These are phyloP conservation scores for Dictyostelium brefeldianum DNA, from an alignment of 78 protist genomes.

Conservation along the genomic window DNA sequence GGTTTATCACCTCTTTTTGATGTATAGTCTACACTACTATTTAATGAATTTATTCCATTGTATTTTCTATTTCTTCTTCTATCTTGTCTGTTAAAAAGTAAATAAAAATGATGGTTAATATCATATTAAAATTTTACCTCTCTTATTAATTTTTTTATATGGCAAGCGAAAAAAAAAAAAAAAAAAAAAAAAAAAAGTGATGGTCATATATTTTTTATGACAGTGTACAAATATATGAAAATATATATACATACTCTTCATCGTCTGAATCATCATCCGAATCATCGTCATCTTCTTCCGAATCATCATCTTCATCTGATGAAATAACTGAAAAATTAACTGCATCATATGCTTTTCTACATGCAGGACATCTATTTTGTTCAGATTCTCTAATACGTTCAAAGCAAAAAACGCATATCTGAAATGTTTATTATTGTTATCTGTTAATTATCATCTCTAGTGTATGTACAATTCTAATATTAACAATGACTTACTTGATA, in stretches of 20 bases:
- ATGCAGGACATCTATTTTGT: constrained; percentile 94
- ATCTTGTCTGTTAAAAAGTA: neutral
- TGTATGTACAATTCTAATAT: neutral
- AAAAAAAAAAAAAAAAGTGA: neutral
- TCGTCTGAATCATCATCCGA: neutral
- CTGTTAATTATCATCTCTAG: neutral
- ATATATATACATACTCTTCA: constrained; percentile 2
- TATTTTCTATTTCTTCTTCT: constrained; percentile 25
- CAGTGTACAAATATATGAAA: neutral
- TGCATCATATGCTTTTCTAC: constrained; percentile 86
- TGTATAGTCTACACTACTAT: neutral
- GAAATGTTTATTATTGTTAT: neutral
- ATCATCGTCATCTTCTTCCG: neutral
- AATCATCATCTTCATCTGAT: constrained; percentile 40
- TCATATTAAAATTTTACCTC: too few relatives aligned
- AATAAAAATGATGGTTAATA: neutral
- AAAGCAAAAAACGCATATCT: constrained; percentile 96
- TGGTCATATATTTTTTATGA: neutral
- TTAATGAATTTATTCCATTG: neutral
- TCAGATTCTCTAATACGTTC: constrained; percentile 89
- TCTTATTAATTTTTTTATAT: neutral
- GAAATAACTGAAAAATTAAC: constrained; percentile 75
- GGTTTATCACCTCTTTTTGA: constrained; percentile 65
- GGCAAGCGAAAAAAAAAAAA: neutral
- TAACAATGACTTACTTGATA: constrained; percentile 87